Percentiles rank a stretch among this genome's conserved stretches.
These are phyloP conservation scores for Cladosporium velox DNA, from an alignment of 2,329 filamentous ascomycete species.

Conservation along the genomic window DNA sequence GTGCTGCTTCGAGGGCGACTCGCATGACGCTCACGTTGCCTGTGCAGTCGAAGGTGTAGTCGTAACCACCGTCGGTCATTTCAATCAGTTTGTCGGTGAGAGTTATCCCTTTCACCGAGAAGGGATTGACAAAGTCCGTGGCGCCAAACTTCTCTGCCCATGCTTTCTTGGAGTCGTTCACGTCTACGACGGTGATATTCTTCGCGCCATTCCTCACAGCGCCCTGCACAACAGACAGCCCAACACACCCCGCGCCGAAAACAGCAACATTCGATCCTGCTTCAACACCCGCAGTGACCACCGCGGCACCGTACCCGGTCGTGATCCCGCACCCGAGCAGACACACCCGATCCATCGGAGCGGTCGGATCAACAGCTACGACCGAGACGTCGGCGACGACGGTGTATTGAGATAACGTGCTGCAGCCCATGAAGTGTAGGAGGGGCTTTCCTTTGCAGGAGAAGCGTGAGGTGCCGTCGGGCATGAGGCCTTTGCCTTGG, in stretches of 20 bases:
- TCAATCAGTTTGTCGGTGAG: slow-evolving; percentile 89
- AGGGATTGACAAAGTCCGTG: slow-evolving; percentile 94
- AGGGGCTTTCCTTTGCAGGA: slow-evolving; percentile 87
- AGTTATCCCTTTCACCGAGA: slow-evolving; percentile 58
- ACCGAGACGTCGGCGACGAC: slow-evolving; percentile 96
- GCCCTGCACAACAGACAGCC: slow-evolving; percentile 88
- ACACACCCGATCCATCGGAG: slow-evolving; percentile 90
- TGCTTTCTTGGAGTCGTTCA: slow-evolving; percentile 83
- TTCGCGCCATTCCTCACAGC: slow-evolving; percentile 77
- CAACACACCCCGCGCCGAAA: slow-evolving; percentile 91
- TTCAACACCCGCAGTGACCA: slow-evolving; percentile 86
- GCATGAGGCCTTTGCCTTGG: slow-evolving; percentile 91
- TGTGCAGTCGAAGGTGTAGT: slow-evolving; percentile 98
- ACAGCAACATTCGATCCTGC: slow-evolving; percentile 83
- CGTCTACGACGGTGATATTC: slow-evolving; percentile 71
- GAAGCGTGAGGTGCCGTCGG: slow-evolving; percentile 89
- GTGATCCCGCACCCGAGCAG: slow-evolving; percentile 94
- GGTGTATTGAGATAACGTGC: slow-evolving; percentile 95
- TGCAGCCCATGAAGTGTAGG: slow-evolving; percentile 96
- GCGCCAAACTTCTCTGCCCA: slow-evolving; percentile 92
- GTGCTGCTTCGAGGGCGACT: slow-evolving; percentile 87
- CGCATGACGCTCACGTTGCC: slow-evolving; percentile 93
- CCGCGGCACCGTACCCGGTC: slow-evolving; percentile 89
- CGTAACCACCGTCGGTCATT: slow-evolving; percentile 93
- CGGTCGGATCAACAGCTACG: slow-evolving; percentile 81